Base-by-base conservation (phyloP, 2,329 filamentous ascomycete species). In the Colletotrichum neosansevieriae region DNA sequence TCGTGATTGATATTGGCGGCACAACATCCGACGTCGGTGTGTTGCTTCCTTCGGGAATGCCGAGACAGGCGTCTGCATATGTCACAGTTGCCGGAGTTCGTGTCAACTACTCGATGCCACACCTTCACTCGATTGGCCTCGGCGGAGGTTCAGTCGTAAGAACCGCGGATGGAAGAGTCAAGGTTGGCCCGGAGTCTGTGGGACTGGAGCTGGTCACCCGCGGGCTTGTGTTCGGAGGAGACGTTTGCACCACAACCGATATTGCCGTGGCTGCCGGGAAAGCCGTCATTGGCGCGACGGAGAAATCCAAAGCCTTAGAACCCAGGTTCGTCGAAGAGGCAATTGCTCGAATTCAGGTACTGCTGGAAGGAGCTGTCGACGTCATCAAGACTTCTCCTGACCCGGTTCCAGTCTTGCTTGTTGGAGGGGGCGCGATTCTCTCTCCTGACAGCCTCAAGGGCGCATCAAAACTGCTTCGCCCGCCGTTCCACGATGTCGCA, bases 401-500 rank as follows among this genome's bases (percentile, higher is more conserved):
- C 12, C 72, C 73, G 0, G 63, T 75, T 1, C 73, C 73, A 9
- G 73, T 76, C 1, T 29, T 91, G 1, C 83, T 91, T 0, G 89
- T 91, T 0, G 89, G 89, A 7, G 89, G 89, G 0, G 89, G 89
- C 4, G 86, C 88, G 1, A 79, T 90, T 10, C 82, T 91, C 49
- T 84, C 86, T 0, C 88, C 87, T 0, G 80, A 86, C 40, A 75
- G 82, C n/a, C 78, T 91, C 0, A 78, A 79, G 36, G 88, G 88
- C 1, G 88, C 87, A 9, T 87, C 85, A 67, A 80, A 77, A 36
- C 85, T 90, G 1, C 76, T 89, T 50, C 88, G 85, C 70, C 87
- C 87, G 0, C 78, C 82, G 45, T 89, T 83, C 79, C 85, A 86
- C 2, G 84, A 83, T 3, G 86, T 91, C 2, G 89, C 89, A 9